phyloP scores from a whole-genome alignment of 495 filamentous ascomycete genomes.

The Daldinia childiae region DNA sequence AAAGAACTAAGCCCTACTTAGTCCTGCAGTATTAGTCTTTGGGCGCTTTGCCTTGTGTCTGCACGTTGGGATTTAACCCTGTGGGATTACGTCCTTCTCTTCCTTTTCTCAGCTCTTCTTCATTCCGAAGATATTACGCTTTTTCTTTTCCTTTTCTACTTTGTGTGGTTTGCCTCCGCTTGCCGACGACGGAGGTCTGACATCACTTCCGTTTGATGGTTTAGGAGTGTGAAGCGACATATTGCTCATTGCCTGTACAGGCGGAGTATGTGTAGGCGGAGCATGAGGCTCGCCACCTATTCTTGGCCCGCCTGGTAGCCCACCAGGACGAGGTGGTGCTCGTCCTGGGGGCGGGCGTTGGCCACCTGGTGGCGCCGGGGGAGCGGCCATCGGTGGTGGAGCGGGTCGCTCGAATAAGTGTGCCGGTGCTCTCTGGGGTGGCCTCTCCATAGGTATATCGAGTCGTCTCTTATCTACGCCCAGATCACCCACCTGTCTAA shows the following conservation, averaged over 20 bases:
- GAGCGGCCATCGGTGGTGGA: slow-evolving; percentile 55
- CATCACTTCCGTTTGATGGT: slow-evolving; percentile 36
- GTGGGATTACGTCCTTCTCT: neutral
- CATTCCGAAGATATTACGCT: slow-evolving; percentile 78
- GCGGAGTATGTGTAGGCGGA: slow-evolving; percentile 63
- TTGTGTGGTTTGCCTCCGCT: slow-evolving; percentile 58
- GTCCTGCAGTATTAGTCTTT: neutral
- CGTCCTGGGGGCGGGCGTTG: slow-evolving; percentile 45
- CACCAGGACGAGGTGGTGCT: slow-evolving; percentile 41
- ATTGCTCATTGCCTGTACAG: slow-evolving; percentile 64
- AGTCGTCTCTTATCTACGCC: slow-evolving; percentile 76
- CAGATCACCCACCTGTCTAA: slow-evolving; percentile 83
- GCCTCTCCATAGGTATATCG: slow-evolving; percentile 82
- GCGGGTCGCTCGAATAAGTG: slow-evolving; percentile 86
- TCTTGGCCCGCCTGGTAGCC: slow-evolving; percentile 40
- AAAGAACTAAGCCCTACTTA: neutral
- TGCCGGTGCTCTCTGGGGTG: slow-evolving; percentile 80
- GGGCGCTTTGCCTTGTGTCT: neutral
- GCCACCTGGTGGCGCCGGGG: slow-evolving; percentile 46
- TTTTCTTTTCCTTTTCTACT: slow-evolving; percentile 75
- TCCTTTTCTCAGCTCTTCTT: slow-evolving; percentile 56
- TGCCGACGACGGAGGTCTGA: slow-evolving; percentile 47
- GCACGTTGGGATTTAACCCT: neutral
- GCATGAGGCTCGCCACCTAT: slow-evolving; percentile 43
- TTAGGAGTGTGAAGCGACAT: slow-evolving; percentile 63